Evolutionary conservation across 2,329 filamentous ascomycete species (phyloP).

Genomic region (Fusarium euwallaceae): DNA sequence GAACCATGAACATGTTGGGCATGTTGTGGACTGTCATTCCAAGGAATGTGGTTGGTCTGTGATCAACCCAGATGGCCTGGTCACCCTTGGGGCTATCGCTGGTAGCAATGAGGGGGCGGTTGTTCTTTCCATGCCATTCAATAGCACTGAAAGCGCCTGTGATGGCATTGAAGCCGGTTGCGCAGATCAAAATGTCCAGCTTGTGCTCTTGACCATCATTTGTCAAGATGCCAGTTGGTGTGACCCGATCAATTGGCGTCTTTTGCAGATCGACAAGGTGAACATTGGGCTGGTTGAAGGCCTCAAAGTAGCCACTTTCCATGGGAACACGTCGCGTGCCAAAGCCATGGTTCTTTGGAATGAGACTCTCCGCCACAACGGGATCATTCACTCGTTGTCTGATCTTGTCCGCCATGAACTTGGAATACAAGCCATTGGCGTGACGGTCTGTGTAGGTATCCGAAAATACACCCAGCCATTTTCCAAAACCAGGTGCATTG

Average conservation of each 20-base stretch:
- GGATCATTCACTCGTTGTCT: neutral
- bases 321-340: neutral
- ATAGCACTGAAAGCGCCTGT: constrained; percentile 35
- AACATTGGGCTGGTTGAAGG: neutral
- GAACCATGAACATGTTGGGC: constrained; percentile 44
- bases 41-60: constrained; percentile 16
- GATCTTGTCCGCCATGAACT: constrained; percentile 1
- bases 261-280: neutral
- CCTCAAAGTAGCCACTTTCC: neutral
- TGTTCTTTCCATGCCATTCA: constrained; percentile 28
- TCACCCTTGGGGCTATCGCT: constrained; percentile 19
- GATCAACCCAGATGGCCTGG: constrained; percentile 35
- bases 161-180: neutral
- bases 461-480: neutral
- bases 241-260: neutral
- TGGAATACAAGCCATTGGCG: neutral
- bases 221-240: neutral
- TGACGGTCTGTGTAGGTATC: neutral
- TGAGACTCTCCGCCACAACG: neutral
- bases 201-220: neutral
- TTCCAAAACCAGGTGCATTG: neutral
- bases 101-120: constrained; percentile 14
- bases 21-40: constrained; percentile 10
- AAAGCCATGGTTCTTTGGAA: neutral
- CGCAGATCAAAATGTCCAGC: neutral